Base-by-base conservation (phyloP, 1,284 basidiomycete species). In the Bjerkandera adusta region DNA sequence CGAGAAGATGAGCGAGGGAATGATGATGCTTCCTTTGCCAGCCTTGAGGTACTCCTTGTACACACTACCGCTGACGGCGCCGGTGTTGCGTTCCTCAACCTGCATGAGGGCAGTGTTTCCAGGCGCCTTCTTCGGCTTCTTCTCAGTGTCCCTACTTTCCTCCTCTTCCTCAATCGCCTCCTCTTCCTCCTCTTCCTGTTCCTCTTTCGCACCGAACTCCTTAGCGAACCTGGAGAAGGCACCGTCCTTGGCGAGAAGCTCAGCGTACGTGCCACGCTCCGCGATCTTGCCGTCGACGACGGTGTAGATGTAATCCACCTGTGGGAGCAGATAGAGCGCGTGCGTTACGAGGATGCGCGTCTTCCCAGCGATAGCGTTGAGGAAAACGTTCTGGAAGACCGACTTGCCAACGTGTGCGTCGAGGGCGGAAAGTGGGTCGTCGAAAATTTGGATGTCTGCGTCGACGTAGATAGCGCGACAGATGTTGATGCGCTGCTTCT, bases 321-420 rank as follows among this genome's bases (percentile, higher is more conserved):
- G 72, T 1, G 85, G 83, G 16, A 92, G 75, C 68, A 92, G 88
- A 62, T 92, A 88, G 5, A 92, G 72, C 0, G 86, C 89, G 57
- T 92, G 89, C 0, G 89, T 92, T 35, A 91, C 87, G 43, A 95
- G 80, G 27, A 95, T 73, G 27, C 91, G 81, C 8, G 92, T 94
- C 65, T 90, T 91, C 50, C 77, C 79, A 10, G 66, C 56, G 6
- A 70, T 51, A 4, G 71, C 76, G 54, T 83, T 79, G 50, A 83
- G 74, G 49, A 95, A 75, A 20, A 93, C 89, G 54, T 94, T 85
- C 58, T 87, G 81, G 70, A 96, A 93, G 21, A 96, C 83, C 4
- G 82, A 75, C 62, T 89, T 89, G 34, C 90, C 92, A 36, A 96
- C 92, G 57, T 94, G 91, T 3, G 92, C 91, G 61, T 90, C 91